These are phyloP conservation scores for Phyllachora maydis DNA, from an alignment of 2,329 filamentous ascomycete genomes.

Conservation along the genomic window DNA sequence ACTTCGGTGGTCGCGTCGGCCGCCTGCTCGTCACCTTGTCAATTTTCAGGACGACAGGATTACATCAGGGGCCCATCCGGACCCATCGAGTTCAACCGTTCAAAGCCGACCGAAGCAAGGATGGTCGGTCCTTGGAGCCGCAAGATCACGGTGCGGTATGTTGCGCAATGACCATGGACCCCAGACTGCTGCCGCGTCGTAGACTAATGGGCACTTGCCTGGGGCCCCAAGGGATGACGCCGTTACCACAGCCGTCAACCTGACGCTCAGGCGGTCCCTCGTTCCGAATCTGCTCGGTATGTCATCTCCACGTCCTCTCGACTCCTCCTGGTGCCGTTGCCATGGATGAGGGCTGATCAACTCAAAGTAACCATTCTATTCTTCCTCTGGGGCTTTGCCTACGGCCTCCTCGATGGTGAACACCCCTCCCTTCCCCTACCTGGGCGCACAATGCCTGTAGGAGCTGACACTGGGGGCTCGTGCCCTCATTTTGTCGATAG, in stretches of 20 bases:
- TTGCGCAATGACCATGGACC: too few species aligned
- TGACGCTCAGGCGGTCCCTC: slow-evolving; percentile 13
- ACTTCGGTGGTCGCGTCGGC: too few species aligned
- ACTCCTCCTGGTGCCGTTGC: not conserved
- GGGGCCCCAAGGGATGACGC: slow-evolving; percentile 12
- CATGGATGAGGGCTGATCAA: not conserved
- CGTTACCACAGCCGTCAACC: slow-evolving; percentile 11
- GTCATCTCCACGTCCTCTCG: too few species aligned
- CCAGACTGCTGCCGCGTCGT: too few species aligned
- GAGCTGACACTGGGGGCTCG: not conserved
- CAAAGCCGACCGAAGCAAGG: not conserved
- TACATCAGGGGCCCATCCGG: too few species aligned
- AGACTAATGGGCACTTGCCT: too few species aligned
- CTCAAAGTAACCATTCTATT: slow-evolving; percentile 13
- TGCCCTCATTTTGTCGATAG: too few species aligned
- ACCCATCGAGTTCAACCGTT: too few species aligned
- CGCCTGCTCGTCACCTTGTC: too few species aligned
- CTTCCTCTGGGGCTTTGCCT: slow-evolving; percentile 16
- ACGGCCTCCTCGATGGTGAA: slow-evolving; percentile 13
- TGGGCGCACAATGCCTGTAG: not conserved
- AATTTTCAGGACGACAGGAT: too few species aligned
- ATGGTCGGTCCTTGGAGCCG: slow-evolving; percentile 7
- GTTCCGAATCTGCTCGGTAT: slow-evolving; percentile 10
- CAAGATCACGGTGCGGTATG: slow-evolving; percentile 12
- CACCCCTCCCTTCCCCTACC: not conserved